phyloP scores from a whole-genome alignment of 176 grass and related monocot species.

The Phoenix dactylifera region DNA sequence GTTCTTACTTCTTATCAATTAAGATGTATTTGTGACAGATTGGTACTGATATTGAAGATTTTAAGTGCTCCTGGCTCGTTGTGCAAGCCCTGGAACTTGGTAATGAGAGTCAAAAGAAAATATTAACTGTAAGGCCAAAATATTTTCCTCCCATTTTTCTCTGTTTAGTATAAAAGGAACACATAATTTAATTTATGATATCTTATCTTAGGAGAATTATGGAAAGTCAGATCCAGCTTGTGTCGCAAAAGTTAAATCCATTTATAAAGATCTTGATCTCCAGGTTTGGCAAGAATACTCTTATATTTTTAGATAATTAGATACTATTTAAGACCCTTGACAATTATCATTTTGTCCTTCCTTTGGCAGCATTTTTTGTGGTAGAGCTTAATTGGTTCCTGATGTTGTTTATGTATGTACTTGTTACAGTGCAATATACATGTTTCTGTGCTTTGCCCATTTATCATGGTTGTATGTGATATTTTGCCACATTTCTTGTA shows the following conservation, averaged over 20 bases:
- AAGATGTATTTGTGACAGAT: slow-evolving; percentile 39
- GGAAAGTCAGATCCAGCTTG: slow-evolving; percentile 57
- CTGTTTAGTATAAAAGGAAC: neutral
- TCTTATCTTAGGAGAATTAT: slow-evolving; percentile 63
- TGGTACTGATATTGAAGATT: slow-evolving; percentile 96
- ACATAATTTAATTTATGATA: slow-evolving; percentile 4
- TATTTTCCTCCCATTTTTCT: slow-evolving; percentile 9
- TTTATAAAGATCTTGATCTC: slow-evolving; percentile 83
- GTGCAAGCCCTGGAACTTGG: slow-evolving; percentile 78
- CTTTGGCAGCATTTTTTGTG: no score
- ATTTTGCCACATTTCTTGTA: no score
- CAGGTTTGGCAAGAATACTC: slow-evolving; percentile 46
- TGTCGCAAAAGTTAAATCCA: slow-evolving; percentile 91
- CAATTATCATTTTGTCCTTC: neutral
- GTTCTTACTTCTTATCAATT: no score
- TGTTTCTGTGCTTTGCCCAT: no score
- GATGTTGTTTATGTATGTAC: no score
- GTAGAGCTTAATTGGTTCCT: no score
- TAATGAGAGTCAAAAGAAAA: slow-evolving; percentile 42
- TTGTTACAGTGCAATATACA: no score
- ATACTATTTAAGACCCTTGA: slow-evolving; percentile 7
- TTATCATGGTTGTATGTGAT: no score
- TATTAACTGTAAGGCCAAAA: slow-evolving; percentile 53
- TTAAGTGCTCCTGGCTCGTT: slow-evolving; percentile 94
- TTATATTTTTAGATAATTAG: neutral